Base-by-base conservation (phyloP, 768 basidiomycete species). In the Clitopilus hobsonii region DNA sequence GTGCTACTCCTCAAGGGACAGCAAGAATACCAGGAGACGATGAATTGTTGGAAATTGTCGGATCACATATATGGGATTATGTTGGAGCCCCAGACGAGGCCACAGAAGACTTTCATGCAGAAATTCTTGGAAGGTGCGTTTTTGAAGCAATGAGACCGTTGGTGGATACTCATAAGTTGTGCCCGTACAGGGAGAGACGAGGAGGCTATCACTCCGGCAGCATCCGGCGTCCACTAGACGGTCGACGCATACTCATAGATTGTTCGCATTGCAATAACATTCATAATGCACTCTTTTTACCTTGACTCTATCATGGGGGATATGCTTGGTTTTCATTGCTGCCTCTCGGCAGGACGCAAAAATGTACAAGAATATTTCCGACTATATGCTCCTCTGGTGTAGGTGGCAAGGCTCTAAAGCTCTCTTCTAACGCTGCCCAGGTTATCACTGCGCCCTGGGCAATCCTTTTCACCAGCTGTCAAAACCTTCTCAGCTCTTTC, bases 41-140 rank as follows among this genome's bases (percentile, higher is more conserved):
- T 97, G 78, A 98, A 98, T 67, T 83, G 81, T 63, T 98, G 94
- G 94, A 94, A 94, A 66, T 89, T 91, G 75, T 80, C 77, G 38
- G 88, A 91, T 57, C 91, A 94, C 65, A 74, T 94, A 26, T 70
- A 85, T 69, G 90, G 89, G 2, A 80, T 89, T 28, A 67, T 92
- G 50, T 69, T 91, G 56, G 68, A 79, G 57, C 72, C 75, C 6
- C 70, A 72, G 58, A 68, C 71, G 26, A 60, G 66, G 53, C 71
- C 76, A 0, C 72, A 78, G 52, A 76, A 79, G 56, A 81, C 86
- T 20, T 93, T 94, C 67, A 71, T 94, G 78, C 82, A 92, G 71
- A 89, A 84, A 75, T 94, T 94, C 63, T 88, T 85, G 53, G 87
- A 89, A 67, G 91, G 91, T 91, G 68, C 48, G 83, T 77, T 53